These are phyloP conservation scores for Scedosporium aurantiacum DNA, from an alignment of 2,329 filamentous ascomycete genomes.

Conservation along the genomic window DNA sequence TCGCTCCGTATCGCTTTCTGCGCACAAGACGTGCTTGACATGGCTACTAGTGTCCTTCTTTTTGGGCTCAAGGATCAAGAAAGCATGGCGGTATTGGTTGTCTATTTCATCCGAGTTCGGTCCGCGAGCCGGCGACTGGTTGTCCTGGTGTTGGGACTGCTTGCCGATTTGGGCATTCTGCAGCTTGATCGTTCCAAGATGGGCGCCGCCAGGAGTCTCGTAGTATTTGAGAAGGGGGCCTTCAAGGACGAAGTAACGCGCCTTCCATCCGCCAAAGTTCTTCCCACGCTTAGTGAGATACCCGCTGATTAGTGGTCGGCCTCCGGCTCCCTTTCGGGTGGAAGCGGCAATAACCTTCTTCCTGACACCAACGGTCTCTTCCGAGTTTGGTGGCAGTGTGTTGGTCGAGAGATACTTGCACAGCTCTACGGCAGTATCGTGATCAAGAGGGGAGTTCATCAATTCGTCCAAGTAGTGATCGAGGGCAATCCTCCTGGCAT, in stretches of 20 bases:
- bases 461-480: constrained; percentile 79
- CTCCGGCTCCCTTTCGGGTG: constrained; percentile 45
- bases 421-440: constrained; percentile 63
- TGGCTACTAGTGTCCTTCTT: constrained; percentile 83
- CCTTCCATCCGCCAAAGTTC: constrained; percentile 99
- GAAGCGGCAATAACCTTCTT: constrained; percentile 23
- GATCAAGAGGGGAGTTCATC: constrained; percentile 72
- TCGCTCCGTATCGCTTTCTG: constrained; percentile 84
- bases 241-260: constrained; percentile 52
- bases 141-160: constrained; percentile 37
- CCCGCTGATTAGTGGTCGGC: constrained; percentile 65
- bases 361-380: constrained; percentile 33
- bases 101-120: constrained; percentile 62
- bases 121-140: constrained; percentile 48
- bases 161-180: constrained; percentile 87
- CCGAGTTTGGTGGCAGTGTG: constrained; percentile 49
- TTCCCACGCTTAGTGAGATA: constrained; percentile 96
- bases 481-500: constrained; percentile 69
- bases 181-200: constrained; percentile 88
- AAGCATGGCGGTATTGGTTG: constrained; percentile 93
- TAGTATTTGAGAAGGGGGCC: constrained; percentile 71
- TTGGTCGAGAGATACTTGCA: constrained; percentile 76
- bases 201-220: constrained; percentile 78
- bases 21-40: constrained; percentile 88
- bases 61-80: constrained; percentile 89